These are phyloP conservation scores for Botrytis medusae DNA, from an alignment of 2,329 filamentous ascomycete genomes.

Conservation along the genomic window DNA sequence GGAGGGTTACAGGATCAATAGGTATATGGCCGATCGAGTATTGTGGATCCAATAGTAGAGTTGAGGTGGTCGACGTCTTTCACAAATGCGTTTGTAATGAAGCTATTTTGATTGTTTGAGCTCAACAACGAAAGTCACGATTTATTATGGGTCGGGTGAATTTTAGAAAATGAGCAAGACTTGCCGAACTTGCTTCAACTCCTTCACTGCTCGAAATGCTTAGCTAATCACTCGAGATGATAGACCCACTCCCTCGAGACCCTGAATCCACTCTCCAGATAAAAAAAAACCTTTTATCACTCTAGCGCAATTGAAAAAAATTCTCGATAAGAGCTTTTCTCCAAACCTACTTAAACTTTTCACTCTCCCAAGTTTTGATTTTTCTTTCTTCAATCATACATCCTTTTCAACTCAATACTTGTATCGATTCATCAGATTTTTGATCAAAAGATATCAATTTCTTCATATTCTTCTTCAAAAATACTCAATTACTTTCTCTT, in stretches of 20 bases:
- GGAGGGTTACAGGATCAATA: slow-evolving; percentile 6
- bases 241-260: slow-evolving; percentile 1
- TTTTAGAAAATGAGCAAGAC: neutral
- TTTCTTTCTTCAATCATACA: slow-evolving; percentile 24
- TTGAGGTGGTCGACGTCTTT: neutral
- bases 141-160: slow-evolving; percentile 13
- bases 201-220: neutral
- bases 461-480: neutral
- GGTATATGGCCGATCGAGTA: neutral
- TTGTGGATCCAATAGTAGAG: neutral
- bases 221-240: neutral
- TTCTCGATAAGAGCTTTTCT: slow-evolving; percentile 36
- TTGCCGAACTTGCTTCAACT: neutral
- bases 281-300: slow-evolving; percentile 16
- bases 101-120: slow-evolving; percentile 13
- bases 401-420: slow-evolving; percentile 16
- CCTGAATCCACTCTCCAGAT: neutral
- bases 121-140: slow-evolving; percentile 23
- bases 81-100: slow-evolving; percentile 1
- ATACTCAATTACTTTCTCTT: neutral
- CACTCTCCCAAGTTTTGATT: slow-evolving; percentile 25
- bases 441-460: neutral
- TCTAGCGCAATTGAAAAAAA: slow-evolving; percentile 26
- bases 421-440: slow-evolving; percentile 1
- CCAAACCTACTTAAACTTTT: slow-evolving; percentile 22